Evolutionary conservation across 805 yeast genomes (phyloP).

Genomic region (Ogataea kodamae): DNA sequence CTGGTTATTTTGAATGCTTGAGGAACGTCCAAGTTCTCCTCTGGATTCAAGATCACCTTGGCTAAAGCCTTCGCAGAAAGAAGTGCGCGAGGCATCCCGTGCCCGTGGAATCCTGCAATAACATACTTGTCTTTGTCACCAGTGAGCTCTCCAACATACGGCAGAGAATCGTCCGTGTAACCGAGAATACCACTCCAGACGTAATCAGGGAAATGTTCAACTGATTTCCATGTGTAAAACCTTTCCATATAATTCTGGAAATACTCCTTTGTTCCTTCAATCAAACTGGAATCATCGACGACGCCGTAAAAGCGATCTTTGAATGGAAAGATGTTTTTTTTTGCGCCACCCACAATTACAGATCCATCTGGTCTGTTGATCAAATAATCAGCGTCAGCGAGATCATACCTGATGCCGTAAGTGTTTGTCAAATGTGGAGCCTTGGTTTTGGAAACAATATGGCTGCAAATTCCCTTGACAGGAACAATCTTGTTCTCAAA

Average conservation of each 20-base stretch:
- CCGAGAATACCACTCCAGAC: conserved; percentile 50
- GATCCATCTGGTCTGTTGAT: conserved; percentile 36
- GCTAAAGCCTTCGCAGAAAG: conserved; percentile 40
- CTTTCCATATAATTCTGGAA: conserved; percentile 32
- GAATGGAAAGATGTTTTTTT: conserved; percentile 26
- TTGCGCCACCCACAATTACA: conserved; percentile 35
- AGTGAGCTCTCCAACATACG: conserved; percentile 39
- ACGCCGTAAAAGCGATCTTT: conserved; percentile 27
- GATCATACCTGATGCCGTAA: conserved; percentile 28
- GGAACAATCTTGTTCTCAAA: conserved; percentile 35
- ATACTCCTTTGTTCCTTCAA: conserved; percentile 22
- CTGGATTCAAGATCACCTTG: conserved; percentile 10
- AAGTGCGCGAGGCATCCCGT: conserved; percentile 49
- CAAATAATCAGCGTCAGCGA: conserved; percentile 33
- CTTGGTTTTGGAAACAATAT: conserved; percentile 23
- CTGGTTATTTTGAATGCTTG: conserved; percentile 22
- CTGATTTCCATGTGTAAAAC: conserved; percentile 34
- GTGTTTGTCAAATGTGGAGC: conserved; percentile 37
- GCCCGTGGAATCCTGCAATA: conserved; percentile 49
- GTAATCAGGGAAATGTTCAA: conserved; percentile 24
- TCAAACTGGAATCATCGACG: conserved; percentile 36
- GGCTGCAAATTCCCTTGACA: conserved; percentile 32
- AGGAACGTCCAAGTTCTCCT: conserved; percentile 18
- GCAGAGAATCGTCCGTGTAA: conserved; percentile 38
- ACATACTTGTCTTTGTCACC: conserved; percentile 33